Base-by-base conservation (phyloP, 345 rosid genomes). In the Psidium friedrichsthalianum region DNA sequence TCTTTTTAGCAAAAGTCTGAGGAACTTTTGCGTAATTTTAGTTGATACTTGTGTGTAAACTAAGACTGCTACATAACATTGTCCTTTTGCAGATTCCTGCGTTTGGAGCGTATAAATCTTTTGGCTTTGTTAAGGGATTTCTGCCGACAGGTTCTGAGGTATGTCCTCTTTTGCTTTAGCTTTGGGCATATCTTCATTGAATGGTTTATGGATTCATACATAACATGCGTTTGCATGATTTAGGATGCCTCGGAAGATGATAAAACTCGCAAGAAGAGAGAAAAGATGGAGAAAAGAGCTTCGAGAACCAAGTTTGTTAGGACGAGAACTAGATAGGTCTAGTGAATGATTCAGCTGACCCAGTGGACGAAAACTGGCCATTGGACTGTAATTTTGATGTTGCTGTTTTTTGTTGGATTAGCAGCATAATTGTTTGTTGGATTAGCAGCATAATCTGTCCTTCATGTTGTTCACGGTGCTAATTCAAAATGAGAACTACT, bases 221-320 rank as follows among this genome's bases (percentile, higher is more conserved):
- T 59, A 13, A 84, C 74, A 13, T 20, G 32, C 8, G 56, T 52
- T 29, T 88, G 53, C 56, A 80, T 91, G 56, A 81, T 83, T 59
- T 82, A 96, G 98, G 98, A 94, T 86, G 94, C 82, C 27, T 88
- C 9, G 69, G 98, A 94, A 89, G 99, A 95, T 86, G 98, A 95
- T 82, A 96, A 96, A 88, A 91, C 94, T 47, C 96, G 98, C 83
- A 94, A 94, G 87, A 94, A 95, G 91, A 92, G 98, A 85, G 98
- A 95, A 90, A 96, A 94, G 93, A 91, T 96, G 95, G 99, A 96
- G 95, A 96, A 87, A 90, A 93, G 92, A 86, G 93, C 95, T 83
- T 93, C 98, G 7, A 90, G 94, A 86, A 90, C 88, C 86, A 96
- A 92, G 92, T 90, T 90, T 82, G 89, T 92, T 53, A 94, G 88